Evolutionary conservation across 2,329 filamentous ascomycete genomes (phyloP).

Genomic region (Paracoccidioides brasiliensis): DNA sequence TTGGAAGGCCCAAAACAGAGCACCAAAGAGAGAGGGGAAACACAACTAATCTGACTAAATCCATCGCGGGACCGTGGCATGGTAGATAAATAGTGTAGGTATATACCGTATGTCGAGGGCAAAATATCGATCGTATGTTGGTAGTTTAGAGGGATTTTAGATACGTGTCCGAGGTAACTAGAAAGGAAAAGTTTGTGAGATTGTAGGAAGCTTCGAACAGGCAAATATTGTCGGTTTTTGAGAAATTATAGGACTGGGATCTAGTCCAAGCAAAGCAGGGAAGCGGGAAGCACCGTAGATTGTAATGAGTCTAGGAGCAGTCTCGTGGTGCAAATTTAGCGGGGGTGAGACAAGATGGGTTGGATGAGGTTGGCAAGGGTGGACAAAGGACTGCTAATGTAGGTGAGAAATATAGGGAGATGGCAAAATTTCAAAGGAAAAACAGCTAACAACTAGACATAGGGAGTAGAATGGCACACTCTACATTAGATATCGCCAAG

Average conservation of each 20-base stretch:
- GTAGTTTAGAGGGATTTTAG: background rate
- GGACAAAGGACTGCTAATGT: no score
- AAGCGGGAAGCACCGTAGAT: background rate
- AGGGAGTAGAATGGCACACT: no score
- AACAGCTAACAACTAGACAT: no score
- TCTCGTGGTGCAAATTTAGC: background rate
- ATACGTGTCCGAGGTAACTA: background rate
- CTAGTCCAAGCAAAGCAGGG: background rate
- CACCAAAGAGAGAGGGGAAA: slow-evolving; percentile 11
- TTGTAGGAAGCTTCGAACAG: background rate
- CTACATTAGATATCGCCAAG: no score
- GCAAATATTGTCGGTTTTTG: no score
- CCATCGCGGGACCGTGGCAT: slow-evolving; percentile 7
- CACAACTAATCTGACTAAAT: slow-evolving; percentile 9
- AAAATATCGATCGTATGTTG: background rate
- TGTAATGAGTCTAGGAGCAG: background rate
- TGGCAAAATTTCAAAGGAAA: no score
- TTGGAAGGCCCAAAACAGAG: slow-evolving; percentile 12
- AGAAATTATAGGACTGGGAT: no score
- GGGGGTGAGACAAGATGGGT: no score
- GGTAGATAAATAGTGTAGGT: background rate
- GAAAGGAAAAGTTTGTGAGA: background rate
- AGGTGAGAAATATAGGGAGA: no score
- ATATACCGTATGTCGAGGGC: background rate
- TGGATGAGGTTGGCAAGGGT: no score